Evolutionary conservation across 352 stramenopile species (phyloP).

Genomic region (Plasmopara viticola): DNA sequence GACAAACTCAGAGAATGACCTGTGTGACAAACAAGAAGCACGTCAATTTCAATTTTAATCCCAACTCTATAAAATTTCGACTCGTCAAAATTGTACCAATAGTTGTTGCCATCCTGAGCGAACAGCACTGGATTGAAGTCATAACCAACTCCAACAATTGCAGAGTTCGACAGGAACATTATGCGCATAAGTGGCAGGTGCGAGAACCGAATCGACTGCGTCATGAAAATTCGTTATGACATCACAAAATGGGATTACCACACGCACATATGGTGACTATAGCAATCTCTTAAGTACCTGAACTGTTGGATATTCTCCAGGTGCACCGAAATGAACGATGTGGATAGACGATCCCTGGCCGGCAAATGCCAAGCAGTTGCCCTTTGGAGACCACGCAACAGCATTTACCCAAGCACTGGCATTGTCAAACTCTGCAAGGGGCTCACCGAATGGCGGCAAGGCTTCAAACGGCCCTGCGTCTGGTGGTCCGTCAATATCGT

Average conservation of each 20-base stretch:
- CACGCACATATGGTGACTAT: not conserved
- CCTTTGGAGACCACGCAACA: slow-evolving; percentile 88
- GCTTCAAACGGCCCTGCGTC: slow-evolving; percentile 69
- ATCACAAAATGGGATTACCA: not conserved
- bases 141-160: slow-evolving; percentile 83
- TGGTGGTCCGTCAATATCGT: slow-evolving; percentile 68
- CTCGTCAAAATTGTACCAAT: slow-evolving; percentile 42
- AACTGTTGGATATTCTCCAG: slow-evolving; percentile 64
- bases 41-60: not conserved
- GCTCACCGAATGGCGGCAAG: slow-evolving; percentile 74
- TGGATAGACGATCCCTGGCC: slow-evolving; percentile 89
- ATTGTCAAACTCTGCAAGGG: slow-evolving; percentile 82
- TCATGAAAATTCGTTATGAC: not conserved
- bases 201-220: slow-evolving; percentile 81
- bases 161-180: slow-evolving; percentile 86
- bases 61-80: slow-evolving; percentile 1
- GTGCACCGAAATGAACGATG: slow-evolving; percentile 79
- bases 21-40: slow-evolving; percentile 7
- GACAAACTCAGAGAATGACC: slow-evolving; percentile 66
- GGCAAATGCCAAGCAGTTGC: slow-evolving; percentile 84
- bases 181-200: slow-evolving; percentile 82
- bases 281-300: slow-evolving; percentile 30
- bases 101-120: slow-evolving; percentile 60
- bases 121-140: slow-evolving; percentile 92
- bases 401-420: slow-evolving; percentile 88